A percentile compares a stretch with the other conserved stretches of the same genome.
phyloP scores from a whole-genome alignment of 345 rosid genomes.

The Schrenkiella parvula region DNA sequence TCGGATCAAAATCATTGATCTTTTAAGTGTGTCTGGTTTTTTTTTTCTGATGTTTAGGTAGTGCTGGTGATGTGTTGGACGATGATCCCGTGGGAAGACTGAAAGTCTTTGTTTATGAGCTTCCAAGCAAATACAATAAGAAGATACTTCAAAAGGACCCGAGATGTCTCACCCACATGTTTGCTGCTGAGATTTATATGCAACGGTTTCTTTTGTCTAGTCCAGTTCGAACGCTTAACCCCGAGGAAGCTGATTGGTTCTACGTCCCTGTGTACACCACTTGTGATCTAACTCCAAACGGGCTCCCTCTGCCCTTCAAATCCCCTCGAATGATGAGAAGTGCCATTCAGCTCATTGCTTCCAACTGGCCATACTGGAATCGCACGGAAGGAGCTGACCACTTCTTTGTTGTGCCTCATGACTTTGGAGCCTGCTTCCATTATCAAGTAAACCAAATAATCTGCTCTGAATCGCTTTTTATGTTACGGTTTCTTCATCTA shows the following conservation, averaged over 20 bases:
- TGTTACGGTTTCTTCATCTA: background rate
- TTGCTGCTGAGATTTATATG: slow-evolving; percentile 98
- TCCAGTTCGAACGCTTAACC: slow-evolving; percentile 89
- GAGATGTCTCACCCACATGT: slow-evolving; percentile 96
- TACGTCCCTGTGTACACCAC: slow-evolving; percentile 94
- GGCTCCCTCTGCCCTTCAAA: slow-evolving; percentile 95
- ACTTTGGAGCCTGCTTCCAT: slow-evolving; percentile 98
- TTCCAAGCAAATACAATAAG: slow-evolving; percentile 95
- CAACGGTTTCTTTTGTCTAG: slow-evolving; percentile 93
- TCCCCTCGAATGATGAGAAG: slow-evolving; percentile 99
- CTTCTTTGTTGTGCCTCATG: slow-evolving; percentile 94
- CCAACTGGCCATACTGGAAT: slow-evolving; percentile 97
- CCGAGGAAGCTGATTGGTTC: slow-evolving; percentile 98
- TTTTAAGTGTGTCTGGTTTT: background rate
- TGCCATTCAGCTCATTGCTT: slow-evolving; percentile 89
- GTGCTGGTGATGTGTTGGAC: slow-evolving; percentile 99
- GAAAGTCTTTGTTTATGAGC: slow-evolving; percentile 91
- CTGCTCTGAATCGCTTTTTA: background rate
- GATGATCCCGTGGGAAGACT: slow-evolving; percentile 94
- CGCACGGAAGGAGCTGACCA: slow-evolving; percentile 95
- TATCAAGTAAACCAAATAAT: slow-evolving; percentile 56
- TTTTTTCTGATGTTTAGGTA: slow-evolving; percentile 47
- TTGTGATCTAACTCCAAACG: slow-evolving; percentile 93
- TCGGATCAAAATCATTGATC: background rate
- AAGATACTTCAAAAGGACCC: slow-evolving; percentile 88